Base-by-base conservation (phyloP, 2,329 filamentous ascomycete genomes). In the Alternaria solani region DNA sequence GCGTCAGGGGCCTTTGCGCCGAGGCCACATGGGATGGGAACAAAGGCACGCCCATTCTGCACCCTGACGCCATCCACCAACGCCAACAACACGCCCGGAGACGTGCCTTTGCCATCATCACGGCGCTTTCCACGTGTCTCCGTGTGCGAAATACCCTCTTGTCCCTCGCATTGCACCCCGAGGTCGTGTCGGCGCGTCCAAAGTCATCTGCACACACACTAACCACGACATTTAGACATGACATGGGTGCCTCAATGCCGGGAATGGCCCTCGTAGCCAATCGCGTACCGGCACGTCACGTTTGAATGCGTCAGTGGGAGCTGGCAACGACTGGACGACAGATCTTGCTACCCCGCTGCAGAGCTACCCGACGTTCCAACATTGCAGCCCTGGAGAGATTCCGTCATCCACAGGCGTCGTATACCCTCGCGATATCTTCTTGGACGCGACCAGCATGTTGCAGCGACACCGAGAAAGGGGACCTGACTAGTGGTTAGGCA, bases 401-500 rank as follows among this genome's bases (percentile, higher is more conserved):
- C 20, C 32, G 1, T 0, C 46, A 25, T 14, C 43, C 53, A 47
- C 7, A 47, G 25, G 52, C 52, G 18, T 32, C 32, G 5, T 16
- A 49, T 20, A n/a, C 12, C 18, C 9, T 26, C 18, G 28, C 14
- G n/a, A 9, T 4, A 28, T 16, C 12, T 38, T 14, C 41, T 49
- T 25, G 3, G 32, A 51, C 26, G 23, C 34, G 55, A 52, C 55
- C 16, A 36, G 41, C 44, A 56, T 61, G 49, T 48, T 43, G 28
- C 7, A 26, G 26, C 51, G 32, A 52, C 39, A 44, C 43, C 26
- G 46, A 34, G 52, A 63, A 61, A 56, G 57, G 63, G 64, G 62
- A 55, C 58, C 61, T 57, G 43, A 49, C 60, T 64, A 64, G 53
- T 32, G 32, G 28, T 51, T 63, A 64, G 63, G 48, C 51, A 41